Evolutionary conservation across 345 rosid genomes (phyloP), one percentile per base, ranked within the genome.

Genomic region (Punica granatum): DNA sequence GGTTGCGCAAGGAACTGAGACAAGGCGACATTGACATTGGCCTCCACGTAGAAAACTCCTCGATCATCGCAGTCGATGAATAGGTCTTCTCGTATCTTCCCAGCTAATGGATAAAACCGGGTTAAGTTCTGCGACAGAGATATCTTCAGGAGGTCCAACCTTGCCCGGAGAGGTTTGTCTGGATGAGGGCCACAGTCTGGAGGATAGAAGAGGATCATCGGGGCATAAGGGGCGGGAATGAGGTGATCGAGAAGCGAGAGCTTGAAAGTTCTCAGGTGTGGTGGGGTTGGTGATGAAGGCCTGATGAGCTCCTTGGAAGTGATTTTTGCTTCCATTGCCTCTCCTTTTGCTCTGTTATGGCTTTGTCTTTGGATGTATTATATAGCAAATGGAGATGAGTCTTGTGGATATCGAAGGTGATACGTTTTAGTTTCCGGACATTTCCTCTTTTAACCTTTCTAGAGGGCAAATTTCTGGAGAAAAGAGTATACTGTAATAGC

Each of bases 241-340:
- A 68, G 48, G 34, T 68, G 83, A 63, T 79, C 78, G 6, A 76
- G 60, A 13, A 68, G 71, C 21, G 80, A 79, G 12, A 68, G 65
- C 53, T 79, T 73, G 64, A 54, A 19, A 37, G 35, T 61, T 48
- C 62, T 67, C 7, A 76, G 78, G 60, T 69, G 73, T 34, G 0
- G 53, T 3, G 75, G 71, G 5, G 80, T 76, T 71, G 78, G 76
- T 37, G 69, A 71, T 12, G 63, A 73, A 19, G 83, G 80, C 62
- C 66, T 68, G 34, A 79, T 31, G 60, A 49, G 48, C 43, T 71
- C 72, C 59, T 41, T 18, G 28, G 83, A 76, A 49, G 65, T 64
- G 58, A 76, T 48, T 61, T 65, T 42, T 16, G 71, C 70, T 63
- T 67, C 70, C 73, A 75, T 69, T 74, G 21, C 15, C 21, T 43